Base-by-base conservation (phyloP, 805 yeast genomes). In the Blastobotrys muscicola region DNA sequence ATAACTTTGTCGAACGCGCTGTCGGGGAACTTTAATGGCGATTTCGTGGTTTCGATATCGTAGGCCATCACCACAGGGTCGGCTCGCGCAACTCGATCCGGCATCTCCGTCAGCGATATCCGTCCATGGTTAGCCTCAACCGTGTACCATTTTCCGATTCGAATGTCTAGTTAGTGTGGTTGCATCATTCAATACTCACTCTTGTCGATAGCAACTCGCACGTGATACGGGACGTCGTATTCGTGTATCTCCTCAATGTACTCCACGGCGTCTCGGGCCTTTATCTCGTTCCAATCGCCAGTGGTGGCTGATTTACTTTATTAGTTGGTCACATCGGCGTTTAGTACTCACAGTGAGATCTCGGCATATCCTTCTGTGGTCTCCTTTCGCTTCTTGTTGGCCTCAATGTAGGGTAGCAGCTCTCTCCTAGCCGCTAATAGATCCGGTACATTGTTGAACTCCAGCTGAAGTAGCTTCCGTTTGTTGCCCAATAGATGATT, bases 1-100 rank as follows among this genome's bases (percentile, higher is more conserved):
- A 92, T 92, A 34, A 92, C 75, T 62, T 85, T 94, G 65, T 92
- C 99, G 4, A 83, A 72, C 8, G 82, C 70, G 4, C 96, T 75
- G 55, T 86, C 98, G 0, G 99, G 99, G 53, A 92, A 92, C 60
- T 92, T 94, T 47, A 92, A 71, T 1, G 97, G 97, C 9, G 94
- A 86, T 60, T 92, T 92, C 10, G 97, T 86, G 1, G 99, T 92
- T 69, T 92, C 99, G 44, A 92, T 92, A 72, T 92, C 99, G 59
- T 85, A 92, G 0, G 98, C 98, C 57, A 92, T 61, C 1, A 94
- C 90, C 6, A 92, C 96, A 0, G 97, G 97, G 60, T 92, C 98
- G 3, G 98, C 95, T 64, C 94, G 94, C 33, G 94, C 94, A 39
- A 89, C 80, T 53, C 82, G 80, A 29, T 83, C 86, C 12, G 72